Evolutionary conservation across 192 early-diverging fungal genomes (phyloP), one percentile per base, ranked within the genome.

Genomic region (Funneliformis mosseae): DNA sequence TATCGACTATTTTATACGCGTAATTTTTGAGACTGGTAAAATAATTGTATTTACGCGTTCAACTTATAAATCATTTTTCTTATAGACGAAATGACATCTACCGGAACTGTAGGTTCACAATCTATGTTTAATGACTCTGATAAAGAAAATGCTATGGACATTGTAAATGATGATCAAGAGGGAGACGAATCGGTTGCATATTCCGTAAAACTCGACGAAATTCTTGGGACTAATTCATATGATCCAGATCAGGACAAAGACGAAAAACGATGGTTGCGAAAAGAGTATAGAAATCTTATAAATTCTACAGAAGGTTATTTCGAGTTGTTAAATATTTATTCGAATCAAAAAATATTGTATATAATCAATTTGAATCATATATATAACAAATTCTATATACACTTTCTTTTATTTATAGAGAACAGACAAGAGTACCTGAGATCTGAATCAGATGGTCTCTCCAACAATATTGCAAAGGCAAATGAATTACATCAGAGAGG

Each of bases 401-500:
- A 28, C 6, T 60, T 69, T 63, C 45, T 25, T 21, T n/a, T 18
- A 41, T 70, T 45, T 43, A 27, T 83, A 89, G 88, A 80, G 55
- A 78, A 84, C 39, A 67, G 83, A 1, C 85, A 84, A 18, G 83
- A 88, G 21, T 81, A 84, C 18, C 73, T 86, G 60, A 78, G 83
- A 12, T 75, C 85, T 6, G 71, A 76, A 14, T 82, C 84, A 9
- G 82, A 86, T 66, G 83, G 83, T 1, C 72, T 89, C 0, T 14
- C 74, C 48, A 79, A 81, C 8, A 88, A 81, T 11, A 50, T 87
- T 21, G 81, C 79, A 11, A 62, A 80, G n/a, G 83, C 85, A 25
- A 85, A 90, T 55, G 77, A 76, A 23, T 61, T 86, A 38, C 82
- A 82, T 70, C 72, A 72, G 38, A 82, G 80, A 78, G 82, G 87